Conservation (phyloP, 2,329 filamentous ascomycete genomes). For the Penicillium griseofulvum region DNA sequence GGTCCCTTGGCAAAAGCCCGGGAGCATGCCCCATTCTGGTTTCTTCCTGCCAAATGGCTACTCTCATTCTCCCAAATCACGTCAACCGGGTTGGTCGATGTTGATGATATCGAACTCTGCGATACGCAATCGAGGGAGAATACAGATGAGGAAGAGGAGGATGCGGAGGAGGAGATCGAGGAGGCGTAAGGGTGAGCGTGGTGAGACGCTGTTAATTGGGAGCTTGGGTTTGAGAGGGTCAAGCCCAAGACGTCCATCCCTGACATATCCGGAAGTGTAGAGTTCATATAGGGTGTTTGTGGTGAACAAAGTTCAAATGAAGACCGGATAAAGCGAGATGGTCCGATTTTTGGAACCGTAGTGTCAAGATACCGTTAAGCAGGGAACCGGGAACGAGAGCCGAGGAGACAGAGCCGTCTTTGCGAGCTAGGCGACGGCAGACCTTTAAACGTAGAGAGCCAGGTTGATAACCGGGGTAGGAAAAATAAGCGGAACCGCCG, state of each 20-base stretch:
- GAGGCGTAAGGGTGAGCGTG: constrained; percentile 61
- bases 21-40: constrained; percentile 23
- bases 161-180: constrained; percentile 70
- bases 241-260: constrained; percentile 46
- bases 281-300: constrained; percentile 22
- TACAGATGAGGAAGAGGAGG: constrained; percentile 71
- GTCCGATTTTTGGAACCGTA: constrained; percentile 21
- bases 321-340: constrained; percentile 15
- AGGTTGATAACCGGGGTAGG: constrained; percentile 16
- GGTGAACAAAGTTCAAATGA: constrained; percentile 15
- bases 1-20: constrained; percentile 29
- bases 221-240: constrained; percentile 39
- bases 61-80: constrained; percentile 46
- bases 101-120: constrained; percentile 63
- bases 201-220: constrained; percentile 35
- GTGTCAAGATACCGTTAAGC: constrained; percentile 28
- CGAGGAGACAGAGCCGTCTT: constrained; percentile 30
- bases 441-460: constrained; percentile 24
- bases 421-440: constrained; percentile 25
- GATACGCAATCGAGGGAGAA: constrained; percentile 69
- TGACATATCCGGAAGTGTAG: constrained; percentile 40
- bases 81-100: constrained; percentile 62
- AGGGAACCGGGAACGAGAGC: constrained; percentile 30
- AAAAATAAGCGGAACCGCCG: constrained; percentile 8
- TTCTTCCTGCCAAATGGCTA: constrained; percentile 24